Conservation (phyloP, 2,329 filamentous ascomycete species). For the Bisporella sp. region DNA sequence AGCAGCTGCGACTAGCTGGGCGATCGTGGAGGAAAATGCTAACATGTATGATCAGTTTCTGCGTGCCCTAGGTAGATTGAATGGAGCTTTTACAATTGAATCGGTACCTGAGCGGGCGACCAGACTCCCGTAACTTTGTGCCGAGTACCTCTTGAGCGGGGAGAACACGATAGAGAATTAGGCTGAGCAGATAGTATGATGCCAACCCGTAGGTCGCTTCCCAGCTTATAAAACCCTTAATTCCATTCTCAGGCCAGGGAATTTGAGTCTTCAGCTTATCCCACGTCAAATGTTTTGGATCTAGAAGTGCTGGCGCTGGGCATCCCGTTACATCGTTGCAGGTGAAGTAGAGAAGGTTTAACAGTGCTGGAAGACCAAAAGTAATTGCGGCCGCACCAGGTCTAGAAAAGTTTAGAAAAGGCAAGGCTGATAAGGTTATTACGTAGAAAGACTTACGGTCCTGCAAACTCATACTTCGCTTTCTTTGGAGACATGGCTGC, state of each 20-base stretch:
- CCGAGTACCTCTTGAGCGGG: slow-evolving; percentile 69
- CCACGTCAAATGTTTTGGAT: slow-evolving; percentile 63
- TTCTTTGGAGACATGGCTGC: too few species aligned
- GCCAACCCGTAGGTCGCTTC: slow-evolving; percentile 63
- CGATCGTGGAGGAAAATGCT: slow-evolving; percentile 38
- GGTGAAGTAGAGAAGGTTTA: slow-evolving; percentile 73
- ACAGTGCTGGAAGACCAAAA: slow-evolving; percentile 70
- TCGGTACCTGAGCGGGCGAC: slow-evolving; percentile 69
- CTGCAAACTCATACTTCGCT: too few species aligned
- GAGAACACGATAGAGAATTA: slow-evolving; percentile 68
- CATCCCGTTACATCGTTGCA: slow-evolving; percentile 94
- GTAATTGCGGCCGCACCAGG: slow-evolving; percentile 71
- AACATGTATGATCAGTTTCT: too few species aligned
- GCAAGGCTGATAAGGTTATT: too few species aligned
- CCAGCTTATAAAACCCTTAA: slow-evolving; percentile 63
- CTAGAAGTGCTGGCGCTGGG: slow-evolving; percentile 73
- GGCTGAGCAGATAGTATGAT: slow-evolving; percentile 70
- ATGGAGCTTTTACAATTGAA: slow-evolving; percentile 34
- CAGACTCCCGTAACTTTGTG: slow-evolving; percentile 54
- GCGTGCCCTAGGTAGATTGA: too few species aligned
- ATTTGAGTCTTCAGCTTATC: slow-evolving; percentile 71
- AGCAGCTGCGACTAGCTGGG: slow-evolving; percentile 63
- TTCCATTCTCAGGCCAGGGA: slow-evolving; percentile 70
- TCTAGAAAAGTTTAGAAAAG: slow-evolving; percentile 36
- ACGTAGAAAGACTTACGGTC: too few species aligned